Base-by-base conservation (phyloP, 768 basidiomycete genomes). In the Amanita pseudoporphyria region DNA sequence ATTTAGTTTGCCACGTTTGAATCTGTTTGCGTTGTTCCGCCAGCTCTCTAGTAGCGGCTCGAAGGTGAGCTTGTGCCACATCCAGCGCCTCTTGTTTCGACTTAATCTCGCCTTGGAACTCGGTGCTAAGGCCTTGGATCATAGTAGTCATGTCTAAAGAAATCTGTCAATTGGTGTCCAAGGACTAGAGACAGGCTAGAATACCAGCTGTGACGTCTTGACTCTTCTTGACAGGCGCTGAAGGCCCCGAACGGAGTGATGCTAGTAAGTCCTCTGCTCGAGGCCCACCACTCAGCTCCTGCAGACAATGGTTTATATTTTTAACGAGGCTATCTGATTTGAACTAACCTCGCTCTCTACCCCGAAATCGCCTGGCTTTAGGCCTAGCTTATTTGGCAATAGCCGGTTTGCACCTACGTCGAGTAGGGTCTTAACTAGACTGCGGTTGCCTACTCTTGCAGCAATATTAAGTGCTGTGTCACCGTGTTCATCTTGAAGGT, bases 381-480 rank as follows among this genome's bases (percentile, higher is more conserved):
- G 67, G 3, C 96, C 96, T 38, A 99, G 71, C 62, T 97, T 97
- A 67, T 99, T 99, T 16, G 85, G 78, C 53, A 89, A 71, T 58
- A 80, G 76, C 56, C 86, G 80, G 64, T 98, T 95, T 5, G 95
- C 96, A 10, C 92, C 93, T 6, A 92, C 88, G 59, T 96, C 94
- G 52, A 99, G 58, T 56, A 98, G 65, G 2, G 90, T 84, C 58
- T 85, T 73, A 12, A 97, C 92, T 52, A 98, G 63, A 53, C 84
- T 83, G 53, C 86, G 73, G 63, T 92, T 96, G 1, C 96, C 96
- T 1, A 98, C 86, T 49, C 95, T 69, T 0, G 95, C 94, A 12
- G 95, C 91, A 57, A 98, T 88, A 67, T 96, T 96, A 58, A 99
- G 64, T 6, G 91, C 91, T 0, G 95, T 97, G 61, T 99, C 96